These are phyloP conservation scores for Monosporascus sp. DNA, from an alignment of 2,329 filamentous ascomycete species.

Conservation along the genomic window DNA sequence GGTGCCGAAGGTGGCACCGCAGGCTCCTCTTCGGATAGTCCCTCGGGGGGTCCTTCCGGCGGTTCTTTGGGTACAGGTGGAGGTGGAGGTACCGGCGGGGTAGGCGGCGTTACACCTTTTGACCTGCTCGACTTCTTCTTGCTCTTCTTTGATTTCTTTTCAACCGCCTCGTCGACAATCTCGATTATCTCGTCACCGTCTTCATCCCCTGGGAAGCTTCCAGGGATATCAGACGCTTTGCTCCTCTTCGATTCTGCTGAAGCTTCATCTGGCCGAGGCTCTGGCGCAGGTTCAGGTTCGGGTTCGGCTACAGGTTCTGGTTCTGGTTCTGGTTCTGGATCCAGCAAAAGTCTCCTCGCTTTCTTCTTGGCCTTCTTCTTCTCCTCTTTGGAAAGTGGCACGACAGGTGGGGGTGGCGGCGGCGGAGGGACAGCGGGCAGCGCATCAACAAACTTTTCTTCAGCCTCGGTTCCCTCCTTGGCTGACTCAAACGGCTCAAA, in stretches of 20 bases:
- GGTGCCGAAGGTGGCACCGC: slow-evolving; percentile 28
- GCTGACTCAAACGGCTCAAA: slow-evolving; percentile 45
- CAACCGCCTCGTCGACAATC: slow-evolving; percentile 45
- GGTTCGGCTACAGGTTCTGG: slow-evolving; percentile 10
- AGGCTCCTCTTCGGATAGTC: too few species aligned
- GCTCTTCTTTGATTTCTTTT: slow-evolving; percentile 38
- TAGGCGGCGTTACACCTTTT: slow-evolving; percentile 27
- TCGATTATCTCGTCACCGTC: slow-evolving; percentile 42
- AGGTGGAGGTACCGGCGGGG: slow-evolving; percentile 31
- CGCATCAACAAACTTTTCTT: slow-evolving; percentile 29
- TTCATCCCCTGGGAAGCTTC: slow-evolving; percentile 25
- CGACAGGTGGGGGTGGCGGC: slow-evolving; percentile 31
- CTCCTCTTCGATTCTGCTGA: slow-evolving; percentile 5
- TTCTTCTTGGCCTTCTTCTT: slow-evolving; percentile 41
- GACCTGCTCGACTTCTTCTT: slow-evolving; percentile 34
- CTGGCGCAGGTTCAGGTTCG: background rate
- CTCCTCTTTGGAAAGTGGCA: slow-evolving; percentile 29
- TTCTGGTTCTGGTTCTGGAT: slow-evolving; percentile 5
- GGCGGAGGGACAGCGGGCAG: slow-evolving; percentile 35
- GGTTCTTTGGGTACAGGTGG: slow-evolving; percentile 16
- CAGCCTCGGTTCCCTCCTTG: slow-evolving; percentile 3
- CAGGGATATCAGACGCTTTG: slow-evolving; percentile 16
- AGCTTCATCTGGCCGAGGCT: background rate
- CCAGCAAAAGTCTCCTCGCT: slow-evolving; percentile 30
- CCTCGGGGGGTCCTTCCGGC: slow-evolving; percentile 22